Evolutionary conservation across 441 rosid species (phyloP).

Genomic region (Raphanus hybrid): DNA sequence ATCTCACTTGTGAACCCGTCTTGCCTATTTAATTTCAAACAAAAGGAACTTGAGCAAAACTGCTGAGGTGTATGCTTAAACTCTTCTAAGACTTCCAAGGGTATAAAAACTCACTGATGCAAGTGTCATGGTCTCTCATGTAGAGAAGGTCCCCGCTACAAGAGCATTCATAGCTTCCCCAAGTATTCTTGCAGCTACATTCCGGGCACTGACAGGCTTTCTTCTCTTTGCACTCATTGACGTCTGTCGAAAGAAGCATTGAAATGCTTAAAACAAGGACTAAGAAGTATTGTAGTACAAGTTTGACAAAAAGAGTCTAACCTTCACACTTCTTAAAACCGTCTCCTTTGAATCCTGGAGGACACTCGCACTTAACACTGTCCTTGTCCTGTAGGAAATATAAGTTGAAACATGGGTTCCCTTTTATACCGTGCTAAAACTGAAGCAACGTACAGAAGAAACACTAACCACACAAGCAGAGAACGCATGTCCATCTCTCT

Average conservation of each 20-base stretch:
- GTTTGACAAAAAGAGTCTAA: conserved; percentile 36
- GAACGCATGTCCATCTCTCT: conserved; percentile 66
- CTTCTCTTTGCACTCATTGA: conserved; percentile 88
- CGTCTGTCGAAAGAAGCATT: conserved; percentile 50
- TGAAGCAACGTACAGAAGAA: conserved; percentile 10
- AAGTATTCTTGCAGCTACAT: conserved; percentile 87
- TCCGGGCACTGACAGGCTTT: conserved; percentile 93
- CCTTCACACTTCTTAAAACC: conserved; percentile 82
- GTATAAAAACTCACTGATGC: conserved; percentile 73
- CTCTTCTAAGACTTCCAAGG: background rate
- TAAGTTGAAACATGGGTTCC: conserved; percentile 31
- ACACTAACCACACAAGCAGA: conserved; percentile 86
- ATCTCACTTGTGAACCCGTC: conserved; percentile 64
- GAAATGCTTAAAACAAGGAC: background rate
- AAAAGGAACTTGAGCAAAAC: background rate
- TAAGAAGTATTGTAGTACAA: background rate
- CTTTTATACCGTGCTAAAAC: background rate
- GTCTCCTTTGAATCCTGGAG: conserved; percentile 85
- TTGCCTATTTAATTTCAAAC: conserved; percentile 57
- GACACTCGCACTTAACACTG: conserved; percentile 77
- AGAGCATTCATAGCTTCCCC: conserved; percentile 94
- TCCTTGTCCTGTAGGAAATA: conserved; percentile 60
- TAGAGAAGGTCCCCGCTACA: conserved; percentile 90
- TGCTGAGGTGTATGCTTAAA: background rate
- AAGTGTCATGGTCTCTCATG: conserved; percentile 91